Evolutionary conservation across 1,284 basidiomycete species (phyloP).

Genomic region (Heliocybe sulcata): DNA sequence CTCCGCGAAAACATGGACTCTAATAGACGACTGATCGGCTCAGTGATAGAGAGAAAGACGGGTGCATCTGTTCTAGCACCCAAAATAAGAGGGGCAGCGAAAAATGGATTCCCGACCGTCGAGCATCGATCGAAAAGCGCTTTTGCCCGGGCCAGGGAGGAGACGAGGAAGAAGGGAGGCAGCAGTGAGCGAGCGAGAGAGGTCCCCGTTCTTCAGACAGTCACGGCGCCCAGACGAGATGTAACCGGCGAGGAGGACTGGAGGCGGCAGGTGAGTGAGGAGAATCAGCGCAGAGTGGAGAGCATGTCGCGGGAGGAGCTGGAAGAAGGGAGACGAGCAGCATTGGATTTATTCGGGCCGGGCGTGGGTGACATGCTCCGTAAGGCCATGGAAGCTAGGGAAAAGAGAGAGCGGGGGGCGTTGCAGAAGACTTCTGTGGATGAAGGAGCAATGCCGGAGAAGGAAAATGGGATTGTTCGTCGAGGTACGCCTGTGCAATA

Average conservation of each 20-base stretch:
- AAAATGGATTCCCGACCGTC: slow-evolving; percentile 46
- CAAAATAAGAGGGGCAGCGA: slow-evolving; percentile 15
- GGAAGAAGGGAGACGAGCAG: slow-evolving; percentile 49
- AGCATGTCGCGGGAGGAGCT: slow-evolving; percentile 54
- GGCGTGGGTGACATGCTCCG: slow-evolving; percentile 53
- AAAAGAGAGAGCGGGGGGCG: slow-evolving; percentile 16
- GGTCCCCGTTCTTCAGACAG: background rate
- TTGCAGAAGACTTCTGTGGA: background rate
- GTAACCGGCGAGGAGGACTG: slow-evolving; percentile 4
- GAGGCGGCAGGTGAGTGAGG: slow-evolving; percentile 37
- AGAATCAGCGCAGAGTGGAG: slow-evolving; percentile 48
- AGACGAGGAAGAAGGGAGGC: slow-evolving; percentile 15
- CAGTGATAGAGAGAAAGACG: slow-evolving; percentile 11
- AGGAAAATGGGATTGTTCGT: slow-evolving; percentile 7
- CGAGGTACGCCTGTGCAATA: slow-evolving; percentile 1
- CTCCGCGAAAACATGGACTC: background rate
- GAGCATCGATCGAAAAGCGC: slow-evolving; percentile 61
- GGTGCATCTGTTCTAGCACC: slow-evolving; percentile 21
- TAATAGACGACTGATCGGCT: slow-evolving; percentile 10
- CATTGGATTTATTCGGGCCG: slow-evolving; percentile 61
- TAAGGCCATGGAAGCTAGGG: slow-evolving; percentile 41
- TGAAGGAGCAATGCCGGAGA: background rate
- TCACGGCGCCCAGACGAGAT: background rate
- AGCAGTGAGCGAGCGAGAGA: background rate
- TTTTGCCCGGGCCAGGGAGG: slow-evolving; percentile 38